phyloP scores from a whole-genome alignment of 257 asterid genomes.

The Apocynum venetum region DNA sequence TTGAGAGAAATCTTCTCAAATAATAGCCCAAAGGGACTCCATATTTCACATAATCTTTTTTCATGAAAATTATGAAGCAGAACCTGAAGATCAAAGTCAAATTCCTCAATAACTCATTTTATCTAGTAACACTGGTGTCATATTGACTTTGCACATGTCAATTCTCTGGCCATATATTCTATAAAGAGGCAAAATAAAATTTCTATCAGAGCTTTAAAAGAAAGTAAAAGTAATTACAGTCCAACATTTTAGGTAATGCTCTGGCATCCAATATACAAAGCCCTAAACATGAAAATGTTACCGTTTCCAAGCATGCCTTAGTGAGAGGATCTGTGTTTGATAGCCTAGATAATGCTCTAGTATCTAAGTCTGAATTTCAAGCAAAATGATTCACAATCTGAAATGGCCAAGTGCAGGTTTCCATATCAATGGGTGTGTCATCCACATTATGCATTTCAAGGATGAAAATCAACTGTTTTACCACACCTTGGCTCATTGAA shows the following conservation, averaged over 20 bases:
- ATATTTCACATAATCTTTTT: not conserved
- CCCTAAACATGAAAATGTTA: not conserved
- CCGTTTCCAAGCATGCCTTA: not conserved
- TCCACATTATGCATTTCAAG: slow-evolving; percentile 1
- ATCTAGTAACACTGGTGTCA: not conserved
- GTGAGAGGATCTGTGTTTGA: not conserved
- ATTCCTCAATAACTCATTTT: not conserved
- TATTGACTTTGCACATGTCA: not conserved
- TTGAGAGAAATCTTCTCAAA: not conserved
- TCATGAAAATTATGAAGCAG: not conserved
- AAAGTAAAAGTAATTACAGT: not conserved
- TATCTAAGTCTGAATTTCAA: not conserved
- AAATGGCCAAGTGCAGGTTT: not conserved
- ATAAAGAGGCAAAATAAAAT: not conserved
- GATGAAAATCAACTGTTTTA: not conserved
- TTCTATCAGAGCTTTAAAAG: not conserved
- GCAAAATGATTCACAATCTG: not conserved
- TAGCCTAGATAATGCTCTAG: not conserved
- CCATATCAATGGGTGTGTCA: not conserved
- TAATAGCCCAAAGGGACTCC: not conserved
- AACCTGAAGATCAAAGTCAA: not conserved
- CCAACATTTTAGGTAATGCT: not conserved
- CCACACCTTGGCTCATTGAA: not conserved
- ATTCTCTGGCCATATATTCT: not conserved
- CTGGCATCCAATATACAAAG: not conserved